Base-by-base conservation (phyloP, 2,329 filamentous ascomycete species). In the Hypoxylon sp. region DNA sequence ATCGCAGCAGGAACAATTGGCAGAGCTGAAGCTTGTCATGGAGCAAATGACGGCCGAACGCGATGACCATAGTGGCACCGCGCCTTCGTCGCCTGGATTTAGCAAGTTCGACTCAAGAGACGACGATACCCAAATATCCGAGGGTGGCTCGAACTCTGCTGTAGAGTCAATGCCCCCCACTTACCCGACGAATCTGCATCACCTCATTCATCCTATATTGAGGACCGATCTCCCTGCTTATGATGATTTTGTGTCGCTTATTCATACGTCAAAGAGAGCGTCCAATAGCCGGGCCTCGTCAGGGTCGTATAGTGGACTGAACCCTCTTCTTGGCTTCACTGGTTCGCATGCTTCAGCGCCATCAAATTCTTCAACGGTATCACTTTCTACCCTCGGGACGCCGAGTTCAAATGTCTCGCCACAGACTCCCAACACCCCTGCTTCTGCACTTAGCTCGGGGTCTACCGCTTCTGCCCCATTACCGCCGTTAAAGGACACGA, bases 1-100 rank as follows among this genome's bases (percentile, higher is more conserved):
- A 64, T 97, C 93, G 0, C 94, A 98, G 75, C 94, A 97, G 78
- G 94, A 98, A 79, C 96, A 99, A 79, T 85, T 99, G 2, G 87
- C 92, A 2, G 93, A 98, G 79, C 88, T 99, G 70, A 99, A 99
- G 81, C 85, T 88, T 19, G 94, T 98, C 70, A 93, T 99, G 90
- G 94, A 97, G 80, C 90, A 91, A 74, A 93, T 98, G 89, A 88
- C 86, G 24, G 85, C 88, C 11, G 89, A 93, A 73, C 87, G 86
- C 67, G 92, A 96, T 72, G 92, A 97, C 73, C 86, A 88, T 72
- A 89, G 86, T 48, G 88, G 89, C n/a, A 92, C 93, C 9, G 88
- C 92, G 8, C 94, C 94, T 1, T 93, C 93, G 0, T 97, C 95
- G 1, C 94, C 95, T 0, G 91, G 90, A 8, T 84, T 91, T 54